These are phyloP conservation scores for Alternaria atra DNA, from an alignment of 2,329 filamentous ascomycete genomes.

Conservation along the genomic window DNA sequence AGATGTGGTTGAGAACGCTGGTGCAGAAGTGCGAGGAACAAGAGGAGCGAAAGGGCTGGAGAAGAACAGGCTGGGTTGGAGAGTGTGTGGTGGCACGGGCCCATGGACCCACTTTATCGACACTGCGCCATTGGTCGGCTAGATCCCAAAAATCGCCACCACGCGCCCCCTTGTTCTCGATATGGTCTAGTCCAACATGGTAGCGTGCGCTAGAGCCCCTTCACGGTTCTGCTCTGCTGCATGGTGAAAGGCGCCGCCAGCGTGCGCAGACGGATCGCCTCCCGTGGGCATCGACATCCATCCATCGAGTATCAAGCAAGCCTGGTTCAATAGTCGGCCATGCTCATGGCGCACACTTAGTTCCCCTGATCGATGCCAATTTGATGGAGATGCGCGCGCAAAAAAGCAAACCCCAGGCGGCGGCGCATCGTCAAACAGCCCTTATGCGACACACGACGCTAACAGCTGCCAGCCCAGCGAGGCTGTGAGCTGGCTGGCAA, in stretches of 20 bases:
- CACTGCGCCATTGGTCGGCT: constrained; percentile 7
- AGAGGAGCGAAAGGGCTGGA: constrained; percentile 23
- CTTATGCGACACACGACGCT: constrained; percentile 37
- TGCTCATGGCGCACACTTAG: not conserved
- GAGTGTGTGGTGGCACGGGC: constrained; percentile 17
- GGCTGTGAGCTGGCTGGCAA: constrained; percentile 30
- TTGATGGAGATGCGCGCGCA: constrained; percentile 1
- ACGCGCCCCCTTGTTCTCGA: constrained; percentile 1
- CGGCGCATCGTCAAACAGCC: constrained; percentile 39
- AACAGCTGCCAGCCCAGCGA: constrained; percentile 34
- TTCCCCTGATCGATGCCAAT: not conserved
- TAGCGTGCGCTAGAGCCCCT: constrained; percentile 8
- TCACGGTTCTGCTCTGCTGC: constrained; percentile 11
- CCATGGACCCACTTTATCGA: constrained; percentile 6
- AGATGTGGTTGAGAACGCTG: constrained; percentile 27
- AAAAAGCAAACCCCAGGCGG: constrained; percentile 5
- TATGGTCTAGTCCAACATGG: constrained; percentile 9
- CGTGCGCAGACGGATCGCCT: constrained; percentile 11
- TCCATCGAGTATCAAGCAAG: constrained; percentile 2
- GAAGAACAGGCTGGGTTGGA: constrained; percentile 18
- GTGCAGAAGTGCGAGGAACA: constrained; percentile 29
- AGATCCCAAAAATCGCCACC: constrained; percentile 9
- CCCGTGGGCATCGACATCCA: constrained; percentile 5
- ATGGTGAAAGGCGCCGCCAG: constrained; percentile 9
- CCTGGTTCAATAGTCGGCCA: not conserved